Conservation (phyloP, 352 stramenopile species). For the Phytophthora hibernalis region DNA sequence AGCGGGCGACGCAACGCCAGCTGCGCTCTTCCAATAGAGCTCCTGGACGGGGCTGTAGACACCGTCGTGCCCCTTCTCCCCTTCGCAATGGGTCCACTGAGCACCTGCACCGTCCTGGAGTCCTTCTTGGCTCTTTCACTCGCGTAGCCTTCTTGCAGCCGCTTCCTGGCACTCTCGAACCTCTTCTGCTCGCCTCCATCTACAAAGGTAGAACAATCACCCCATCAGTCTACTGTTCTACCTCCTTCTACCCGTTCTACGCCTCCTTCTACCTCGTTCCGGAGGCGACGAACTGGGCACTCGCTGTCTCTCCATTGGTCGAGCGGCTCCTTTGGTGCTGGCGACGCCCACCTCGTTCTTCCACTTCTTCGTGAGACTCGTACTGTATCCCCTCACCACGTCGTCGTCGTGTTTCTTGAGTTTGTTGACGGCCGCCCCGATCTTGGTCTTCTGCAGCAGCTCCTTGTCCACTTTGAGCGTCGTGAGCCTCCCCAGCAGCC, state of each 20-base stretch:
- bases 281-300: conserved; percentile 37
- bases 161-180: conserved; percentile 75
- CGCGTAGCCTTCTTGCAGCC: conserved; percentile 80
- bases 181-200: conserved; percentile 48
- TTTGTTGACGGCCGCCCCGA: conserved; percentile 85
- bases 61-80: conserved; percentile 65
- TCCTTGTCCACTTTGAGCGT: conserved; percentile 81
- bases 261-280: conserved; percentile 34
- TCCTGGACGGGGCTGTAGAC: conserved; percentile 64
- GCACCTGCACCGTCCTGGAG: conserved; percentile 77
- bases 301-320: conserved; percentile 16
- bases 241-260: conserved; percentile 1
- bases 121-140: conserved; percentile 74
- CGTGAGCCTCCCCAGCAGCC: conserved; percentile 75
- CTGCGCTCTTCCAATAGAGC: conserved; percentile 51
- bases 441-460: conserved; percentile 77
- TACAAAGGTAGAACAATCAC: conserved; percentile 7
- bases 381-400: conserved; percentile 80
- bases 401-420: conserved; percentile 88
- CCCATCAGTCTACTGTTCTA: not conserved
- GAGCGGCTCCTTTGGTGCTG: conserved; percentile 13
- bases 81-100: conserved; percentile 65
- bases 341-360: conserved; percentile 72
- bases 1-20: conserved; percentile 46
- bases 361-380: conserved; percentile 87